Conservation (phyloP, 2,329 filamentous ascomycete genomes). For the Cladophialophora yegresii region DNA sequence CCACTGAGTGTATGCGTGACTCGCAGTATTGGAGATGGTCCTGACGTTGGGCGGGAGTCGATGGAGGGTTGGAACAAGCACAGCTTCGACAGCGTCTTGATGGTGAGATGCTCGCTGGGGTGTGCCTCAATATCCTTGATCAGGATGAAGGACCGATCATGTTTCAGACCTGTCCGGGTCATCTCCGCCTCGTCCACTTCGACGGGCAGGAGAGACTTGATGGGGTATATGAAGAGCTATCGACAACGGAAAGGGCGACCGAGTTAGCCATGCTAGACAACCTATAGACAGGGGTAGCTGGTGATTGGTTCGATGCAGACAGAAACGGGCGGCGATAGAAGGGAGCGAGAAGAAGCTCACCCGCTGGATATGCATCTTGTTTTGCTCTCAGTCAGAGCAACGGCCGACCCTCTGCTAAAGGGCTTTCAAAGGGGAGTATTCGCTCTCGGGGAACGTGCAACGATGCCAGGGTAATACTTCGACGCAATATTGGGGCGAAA, state of each 20-base stretch:
- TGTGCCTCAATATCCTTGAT: constrained; percentile 10
- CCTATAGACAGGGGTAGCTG: background rate
- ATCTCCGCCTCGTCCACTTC: constrained; percentile 12
- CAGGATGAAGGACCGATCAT: constrained; percentile 20
- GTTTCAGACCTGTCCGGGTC: constrained; percentile 12
- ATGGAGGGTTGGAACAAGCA: constrained; percentile 19
- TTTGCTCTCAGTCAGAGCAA: background rate
- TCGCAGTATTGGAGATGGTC: background rate
- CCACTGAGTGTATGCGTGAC: background rate
- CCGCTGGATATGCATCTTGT: constrained; percentile 10
- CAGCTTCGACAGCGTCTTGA: constrained; percentile 22
- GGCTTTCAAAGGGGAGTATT: background rate
- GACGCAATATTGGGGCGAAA: background rate
- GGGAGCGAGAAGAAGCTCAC: background rate
- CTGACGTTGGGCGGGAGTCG: background rate
- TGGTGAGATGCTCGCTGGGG: constrained; percentile 12
- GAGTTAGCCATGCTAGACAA: background rate
- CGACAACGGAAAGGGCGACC: background rate
- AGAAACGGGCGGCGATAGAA: background rate
- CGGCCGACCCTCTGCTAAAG: background rate
- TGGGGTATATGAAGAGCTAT: constrained; percentile 22
- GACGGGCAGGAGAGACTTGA: constrained; percentile 19
- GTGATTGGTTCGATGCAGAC: background rate
- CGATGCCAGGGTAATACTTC: background rate
- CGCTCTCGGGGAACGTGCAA: background rate